phyloP scores from a whole-genome alignment of 768 basidiomycete genomes.

The Pleurotus ostreatus region DNA sequence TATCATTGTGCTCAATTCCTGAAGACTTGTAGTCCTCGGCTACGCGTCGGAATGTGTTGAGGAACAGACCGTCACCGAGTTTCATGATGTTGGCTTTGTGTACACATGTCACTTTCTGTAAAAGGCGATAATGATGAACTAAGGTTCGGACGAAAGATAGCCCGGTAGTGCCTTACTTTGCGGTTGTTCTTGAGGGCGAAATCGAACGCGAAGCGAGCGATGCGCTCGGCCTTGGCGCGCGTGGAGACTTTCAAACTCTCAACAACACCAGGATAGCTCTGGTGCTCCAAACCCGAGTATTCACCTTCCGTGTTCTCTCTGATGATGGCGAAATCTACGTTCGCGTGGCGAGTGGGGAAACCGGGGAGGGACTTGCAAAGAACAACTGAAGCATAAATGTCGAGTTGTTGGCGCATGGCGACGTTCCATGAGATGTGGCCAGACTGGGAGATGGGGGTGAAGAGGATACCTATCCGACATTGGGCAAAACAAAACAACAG shows the following conservation, averaged over 20 bases:
- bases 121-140: too few species aligned
- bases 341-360: slow-evolving; percentile 90
- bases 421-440: slow-evolving; percentile 99
- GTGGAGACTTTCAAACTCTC: slow-evolving; percentile 98
- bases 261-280: slow-evolving; percentile 97
- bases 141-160: too few species aligned
- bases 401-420: slow-evolving; percentile 98
- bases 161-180: slow-evolving; percentile 55
- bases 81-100: slow-evolving; percentile 99
- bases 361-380: slow-evolving; percentile 98
- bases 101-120: slow-evolving; percentile 96
- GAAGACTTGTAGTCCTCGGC: slow-evolving; percentile 94
- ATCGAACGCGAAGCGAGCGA: slow-evolving; percentile 96
- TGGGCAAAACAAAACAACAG: not conserved
- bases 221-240: slow-evolving; percentile 91
- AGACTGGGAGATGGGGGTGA: slow-evolving; percentile 93
- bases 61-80: slow-evolving; percentile 97
- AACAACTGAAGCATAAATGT: slow-evolving; percentile 98
- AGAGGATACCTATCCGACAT: slow-evolving; percentile 77
- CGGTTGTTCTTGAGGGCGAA: slow-evolving; percentile 98
- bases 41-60: slow-evolving; percentile 94
- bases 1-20: slow-evolving; percentile 92
- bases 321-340: slow-evolving; percentile 98
- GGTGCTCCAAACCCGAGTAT: slow-evolving; percentile 98
- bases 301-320: slow-evolving; percentile 99